Base-by-base conservation (phyloP, 345 rosid genomes). In the Conringia planisiliqua region DNA sequence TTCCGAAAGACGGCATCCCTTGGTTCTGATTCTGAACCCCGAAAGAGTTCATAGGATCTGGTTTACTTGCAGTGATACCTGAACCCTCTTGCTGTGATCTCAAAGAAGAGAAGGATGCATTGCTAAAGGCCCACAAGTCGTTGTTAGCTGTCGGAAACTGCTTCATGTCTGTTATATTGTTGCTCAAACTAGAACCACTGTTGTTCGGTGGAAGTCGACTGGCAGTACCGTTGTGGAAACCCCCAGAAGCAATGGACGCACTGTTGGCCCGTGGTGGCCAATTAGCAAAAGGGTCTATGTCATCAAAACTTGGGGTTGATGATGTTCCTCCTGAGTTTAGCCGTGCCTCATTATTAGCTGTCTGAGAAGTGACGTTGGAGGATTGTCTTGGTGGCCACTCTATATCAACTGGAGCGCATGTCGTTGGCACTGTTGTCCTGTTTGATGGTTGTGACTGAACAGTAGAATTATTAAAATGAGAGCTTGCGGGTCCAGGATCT, bases 321-420 rank as follows among this genome's bases (percentile, higher is more conserved):
- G 91, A 75, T 63, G 80, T 18, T 65, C 78, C 66, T 78, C 83
- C 83, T 1, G 75, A 63, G 33, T 73, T 78, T 47, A 64, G 22
- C 66, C 70, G 83, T 76, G 82, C 77, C 47, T 85, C 81, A 1
- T 47, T 75, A 69, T 78, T 76, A 64, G 59, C 72, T 39, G 73
- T 62, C 35, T 69, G 83, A 76, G 86, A 8, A 47, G 46, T 70
- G 40, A 24, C 58, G 40, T 62, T 83, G 13, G 83, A 81, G 33
- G 89, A 72, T 57, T 80, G 70, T 73, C 82, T 82, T 62, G 98
- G 96, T 66, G 96, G 97, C 98, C 98, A 94, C 76, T 91, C 96
- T 30, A 89, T 71, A 65, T 88, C 96, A 29, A 87, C 90, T 11
- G 93, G 82, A 73, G 89, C 73, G 82, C 92, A 88, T 62, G 88